Conservation (phyloP, 2,329 filamentous ascomycete genomes). For the Parastagonospora avenae region DNA sequence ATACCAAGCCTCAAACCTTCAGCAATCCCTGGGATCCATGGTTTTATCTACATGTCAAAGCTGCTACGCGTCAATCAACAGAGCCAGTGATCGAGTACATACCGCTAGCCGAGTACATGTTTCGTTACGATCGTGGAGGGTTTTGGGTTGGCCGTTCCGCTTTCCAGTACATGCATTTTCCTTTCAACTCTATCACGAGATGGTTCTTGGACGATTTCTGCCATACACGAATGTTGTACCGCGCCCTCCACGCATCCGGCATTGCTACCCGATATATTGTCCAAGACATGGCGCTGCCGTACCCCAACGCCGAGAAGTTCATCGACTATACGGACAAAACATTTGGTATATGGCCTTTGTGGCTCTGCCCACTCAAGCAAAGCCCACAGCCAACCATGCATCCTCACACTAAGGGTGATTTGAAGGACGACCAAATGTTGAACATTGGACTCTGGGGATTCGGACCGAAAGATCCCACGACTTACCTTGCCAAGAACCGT, state of each 20-base stretch:
- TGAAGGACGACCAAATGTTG: conserved; percentile 49
- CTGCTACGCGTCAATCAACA: conserved; percentile 38
- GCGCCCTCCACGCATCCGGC: conserved; percentile 66
- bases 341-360: conserved; percentile 54
- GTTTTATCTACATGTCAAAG: conserved; percentile 58
- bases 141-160: conserved; percentile 71
- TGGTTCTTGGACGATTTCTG: conserved; percentile 66
- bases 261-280: conserved; percentile 66
- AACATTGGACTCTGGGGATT: conserved; percentile 77
- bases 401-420: conserved; percentile 36
- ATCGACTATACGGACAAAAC: conserved; percentile 49
- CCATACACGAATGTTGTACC: conserved; percentile 69
- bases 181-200: conserved; percentile 68
- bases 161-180: conserved; percentile 67
- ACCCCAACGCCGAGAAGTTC: conserved; percentile 50
- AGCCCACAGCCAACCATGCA: conserved; percentile 41
- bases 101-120: conserved; percentile 69
- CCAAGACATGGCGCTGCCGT: conserved; percentile 64
- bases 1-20: conserved; percentile 45
- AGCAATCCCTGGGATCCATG: conserved; percentile 54
- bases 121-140: conserved; percentile 71
- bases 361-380: conserved; percentile 54
- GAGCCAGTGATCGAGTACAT: conserved; percentile 59
- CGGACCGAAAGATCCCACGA: conserved; percentile 55
- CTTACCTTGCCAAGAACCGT: conserved; percentile 62